Base-by-base conservation (phyloP, 2,329 filamentous ascomycete genomes). In the Westerdykella aurantiaca region DNA sequence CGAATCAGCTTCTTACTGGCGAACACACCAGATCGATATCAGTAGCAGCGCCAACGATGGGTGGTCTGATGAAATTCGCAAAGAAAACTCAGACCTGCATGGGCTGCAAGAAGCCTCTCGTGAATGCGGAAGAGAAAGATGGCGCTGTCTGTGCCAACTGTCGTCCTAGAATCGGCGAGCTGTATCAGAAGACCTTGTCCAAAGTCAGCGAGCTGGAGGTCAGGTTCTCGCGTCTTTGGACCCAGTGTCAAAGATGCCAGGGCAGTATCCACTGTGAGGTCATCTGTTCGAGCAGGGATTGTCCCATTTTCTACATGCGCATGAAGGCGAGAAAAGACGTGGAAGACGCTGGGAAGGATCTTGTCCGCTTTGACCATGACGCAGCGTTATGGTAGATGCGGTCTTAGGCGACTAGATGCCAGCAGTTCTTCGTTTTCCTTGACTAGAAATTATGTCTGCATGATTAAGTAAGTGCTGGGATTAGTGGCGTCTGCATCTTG, bases 281-380 rank as follows among this genome's bases (percentile, higher is more conserved):
- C 43, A 97, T 98, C 56, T 98, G 93, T 73, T 90, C 85, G 50
- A 91, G 85, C 66, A 86, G 89, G 67, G 93, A 98, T 73, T 98
- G 93, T 64, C 93, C 93, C 1, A 98, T 98, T 61, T 98, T 98
- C 69, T 98, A 98, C 69, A 98, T 98, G 93, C 83, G 93, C 4
- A 98, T 98, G 93, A 98, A 98, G 77, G 91, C 91, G 25, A 95
- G 96, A 79, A 98, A 98, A 75, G 93, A 98, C 66, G 83, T 97
- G 33, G 91, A 97, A 68, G 93, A 98, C 71, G 85, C 84, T 1
- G 88, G 90, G 45, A 94, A 88, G 72, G 93, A 98, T 68, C 69
- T 98, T 58, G 79, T 79, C 56, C 76, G 93, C 57, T 98, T 98
- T 69, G 93, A 98, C 70, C 79, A 82, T 51, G 90, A 95, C 69